phyloP scores from a whole-genome alignment of 345 rosid genomes.

The Raphanus raphanistrum region DNA sequence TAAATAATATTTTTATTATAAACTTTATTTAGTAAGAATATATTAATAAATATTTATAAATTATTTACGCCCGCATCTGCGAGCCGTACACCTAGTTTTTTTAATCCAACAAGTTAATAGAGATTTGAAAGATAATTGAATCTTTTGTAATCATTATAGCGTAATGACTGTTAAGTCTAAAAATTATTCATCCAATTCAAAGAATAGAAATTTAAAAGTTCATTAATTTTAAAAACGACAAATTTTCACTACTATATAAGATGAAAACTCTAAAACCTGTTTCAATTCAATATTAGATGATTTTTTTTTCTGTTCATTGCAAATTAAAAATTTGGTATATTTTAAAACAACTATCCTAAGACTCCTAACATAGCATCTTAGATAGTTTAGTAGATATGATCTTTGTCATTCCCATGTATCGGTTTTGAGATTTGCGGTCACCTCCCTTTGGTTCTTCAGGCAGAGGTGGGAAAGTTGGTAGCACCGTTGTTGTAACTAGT shows the following conservation, averaged over 20 bases:
- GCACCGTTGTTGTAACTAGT: conserved; percentile 23
- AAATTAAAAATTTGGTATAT: conserved; percentile 10
- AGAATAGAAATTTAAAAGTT: neutral
- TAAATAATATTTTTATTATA: no score
- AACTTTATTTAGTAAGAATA: no score
- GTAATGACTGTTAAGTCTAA: neutral
- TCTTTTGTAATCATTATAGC: neutral
- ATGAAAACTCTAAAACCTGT: neutral
- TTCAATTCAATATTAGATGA: neutral
- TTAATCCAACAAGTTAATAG: neutral
- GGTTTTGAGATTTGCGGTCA: conserved; percentile 47
- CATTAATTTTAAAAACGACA: neutral
- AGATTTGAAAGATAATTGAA: neutral
- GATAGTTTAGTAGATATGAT: conserved; percentile 13
- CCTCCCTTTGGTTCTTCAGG: conserved; percentile 83
- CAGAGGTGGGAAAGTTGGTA: conserved; percentile 61
- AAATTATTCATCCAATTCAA: neutral
- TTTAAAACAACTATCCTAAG: neutral
- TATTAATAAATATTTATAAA: no score
- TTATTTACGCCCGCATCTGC: no score
- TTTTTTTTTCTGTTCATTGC: conserved; percentile 8
- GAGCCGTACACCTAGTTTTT: no score
- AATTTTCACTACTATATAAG: neutral
- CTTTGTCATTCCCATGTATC: conserved; percentile 38
- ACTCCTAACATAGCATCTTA: neutral